Evolutionary conservation across 1,284 basidiomycete genomes (phyloP).

Genomic region (Chondrostereum purpureum): DNA sequence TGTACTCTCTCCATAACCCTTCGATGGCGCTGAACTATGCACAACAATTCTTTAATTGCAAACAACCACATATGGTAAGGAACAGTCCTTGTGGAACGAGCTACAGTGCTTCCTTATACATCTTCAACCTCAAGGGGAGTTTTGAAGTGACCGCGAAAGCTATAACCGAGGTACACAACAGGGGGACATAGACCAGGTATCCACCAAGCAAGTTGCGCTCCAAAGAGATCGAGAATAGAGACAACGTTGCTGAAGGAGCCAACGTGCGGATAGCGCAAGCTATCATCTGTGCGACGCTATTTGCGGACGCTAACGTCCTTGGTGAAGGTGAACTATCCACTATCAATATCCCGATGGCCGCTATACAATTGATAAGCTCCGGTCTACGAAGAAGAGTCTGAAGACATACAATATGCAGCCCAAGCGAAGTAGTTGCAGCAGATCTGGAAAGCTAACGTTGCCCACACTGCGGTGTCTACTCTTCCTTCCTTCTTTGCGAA

Average conservation of each 20-base stretch:
- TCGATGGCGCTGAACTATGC: no score
- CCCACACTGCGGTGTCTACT: slow-evolving; percentile 7
- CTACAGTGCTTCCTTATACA: no score
- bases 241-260: slow-evolving; percentile 64
- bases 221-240: slow-evolving; percentile 65
- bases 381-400: no score
- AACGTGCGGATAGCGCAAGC: slow-evolving; percentile 62
- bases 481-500: slow-evolving; percentile 4
- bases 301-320: slow-evolving; percentile 63
- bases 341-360: slow-evolving; percentile 18
- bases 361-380: slow-evolving; percentile 18
- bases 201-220: slow-evolving; percentile 53
- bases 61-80: no score
- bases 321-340: slow-evolving; percentile 17
- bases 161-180: slow-evolving; percentile 24
- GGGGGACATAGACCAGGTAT: slow-evolving; percentile 53
- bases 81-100: no score
- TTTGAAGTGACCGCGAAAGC: slow-evolving; percentile 9
- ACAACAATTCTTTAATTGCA: no score
- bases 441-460: slow-evolving; percentile 9
- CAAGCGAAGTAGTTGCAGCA: slow-evolving; percentile 4
- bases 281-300: slow-evolving; percentile 59
- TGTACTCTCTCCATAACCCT: no score
- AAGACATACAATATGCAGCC: slow-evolving; percentile 10
- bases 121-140: not conserved